phyloP scores from a whole-genome alignment of 2,329 filamentous ascomycete genomes.

The Emydomyces testavorans region DNA sequence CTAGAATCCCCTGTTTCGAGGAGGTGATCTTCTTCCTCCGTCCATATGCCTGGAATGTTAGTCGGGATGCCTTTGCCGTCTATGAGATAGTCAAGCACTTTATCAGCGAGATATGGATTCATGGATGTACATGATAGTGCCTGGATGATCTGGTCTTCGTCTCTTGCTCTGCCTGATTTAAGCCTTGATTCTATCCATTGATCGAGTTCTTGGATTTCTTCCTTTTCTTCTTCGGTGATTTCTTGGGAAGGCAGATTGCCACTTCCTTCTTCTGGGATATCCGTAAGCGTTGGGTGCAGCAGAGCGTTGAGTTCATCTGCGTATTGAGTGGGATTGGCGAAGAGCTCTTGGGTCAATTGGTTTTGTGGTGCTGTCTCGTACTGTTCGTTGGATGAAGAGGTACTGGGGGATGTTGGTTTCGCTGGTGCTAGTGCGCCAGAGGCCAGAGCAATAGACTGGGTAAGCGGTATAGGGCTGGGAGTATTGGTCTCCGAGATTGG shows the following conservation, averaged over 20 bases:
- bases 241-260: slow-evolving; percentile 7
- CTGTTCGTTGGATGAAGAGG: slow-evolving; percentile 8
- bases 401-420: slow-evolving; percentile 5
- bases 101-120: slow-evolving; percentile 29
- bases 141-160: slow-evolving; percentile 23
- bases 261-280: slow-evolving; percentile 1
- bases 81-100: slow-evolving; percentile 25
- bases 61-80: slow-evolving; percentile 29
- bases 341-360: slow-evolving; percentile 1
- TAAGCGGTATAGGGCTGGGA: not conserved
- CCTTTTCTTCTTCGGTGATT: slow-evolving; percentile 7
- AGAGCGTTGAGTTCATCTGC: not conserved
- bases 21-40: slow-evolving; percentile 34
- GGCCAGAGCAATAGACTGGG: not conserved
- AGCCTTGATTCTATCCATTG: slow-evolving; percentile 29
- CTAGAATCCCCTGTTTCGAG: slow-evolving; percentile 27
- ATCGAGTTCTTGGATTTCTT: slow-evolving; percentile 22
- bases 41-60: slow-evolving; percentile 39
- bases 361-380: slow-evolving; percentile 19
- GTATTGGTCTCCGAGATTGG: not conserved
- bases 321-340: slow-evolving; percentile 4
- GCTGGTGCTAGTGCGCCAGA: not conserved
- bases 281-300: not conserved
- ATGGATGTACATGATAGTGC: slow-evolving; percentile 34
- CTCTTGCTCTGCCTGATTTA: slow-evolving; percentile 4